These are phyloP conservation scores for Naganishia friedmannii DNA, from an alignment of 768 basidiomycete species.

Conservation along the genomic window DNA sequence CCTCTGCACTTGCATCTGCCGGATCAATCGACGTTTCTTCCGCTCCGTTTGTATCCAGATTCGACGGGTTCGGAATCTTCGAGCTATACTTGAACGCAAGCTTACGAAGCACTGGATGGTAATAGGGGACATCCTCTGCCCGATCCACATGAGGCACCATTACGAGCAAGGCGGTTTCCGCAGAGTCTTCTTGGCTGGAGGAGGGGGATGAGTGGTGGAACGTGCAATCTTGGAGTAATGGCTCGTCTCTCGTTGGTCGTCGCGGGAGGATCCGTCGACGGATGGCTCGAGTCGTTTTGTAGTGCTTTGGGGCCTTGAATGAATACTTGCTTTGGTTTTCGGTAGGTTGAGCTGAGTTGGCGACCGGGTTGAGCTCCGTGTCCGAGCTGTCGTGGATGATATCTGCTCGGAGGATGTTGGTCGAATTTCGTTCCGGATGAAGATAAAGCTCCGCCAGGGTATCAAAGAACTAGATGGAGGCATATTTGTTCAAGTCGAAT, in stretches of 20 bases:
- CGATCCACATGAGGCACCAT: conserved; percentile 51
- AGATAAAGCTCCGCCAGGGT: conserved; percentile 71
- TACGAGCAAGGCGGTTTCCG: conserved; percentile 46
- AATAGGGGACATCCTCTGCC: conserved; percentile 68
- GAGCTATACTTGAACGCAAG: conserved; percentile 71
- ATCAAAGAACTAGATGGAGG: conserved; percentile 62
- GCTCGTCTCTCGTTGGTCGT: conserved; percentile 69
- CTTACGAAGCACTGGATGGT: conserved; percentile 77
- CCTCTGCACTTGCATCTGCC: not conserved
- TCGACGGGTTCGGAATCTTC: not conserved
- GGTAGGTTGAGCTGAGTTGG: not conserved
- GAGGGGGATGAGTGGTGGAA: conserved; percentile 52
- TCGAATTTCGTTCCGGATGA: conserved; percentile 91
- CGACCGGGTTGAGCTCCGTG: conserved; percentile 42
- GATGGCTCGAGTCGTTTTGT: conserved; percentile 35
- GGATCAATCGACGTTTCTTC: not conserved
- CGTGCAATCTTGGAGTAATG: conserved; percentile 74
- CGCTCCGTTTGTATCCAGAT: not conserved
- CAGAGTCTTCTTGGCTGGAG: conserved; percentile 8
- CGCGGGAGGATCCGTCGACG: conserved; percentile 71
- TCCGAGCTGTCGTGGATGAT: conserved; percentile 52
- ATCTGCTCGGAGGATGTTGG: conserved; percentile 82
- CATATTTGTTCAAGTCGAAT: not conserved
- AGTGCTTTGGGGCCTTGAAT: conserved; percentile 6
- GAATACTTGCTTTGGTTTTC: conserved; percentile 8